Evolutionary conservation across 805 yeast genomes (phyloP).

Genomic region (Cyberlindnera suaveolens): DNA sequence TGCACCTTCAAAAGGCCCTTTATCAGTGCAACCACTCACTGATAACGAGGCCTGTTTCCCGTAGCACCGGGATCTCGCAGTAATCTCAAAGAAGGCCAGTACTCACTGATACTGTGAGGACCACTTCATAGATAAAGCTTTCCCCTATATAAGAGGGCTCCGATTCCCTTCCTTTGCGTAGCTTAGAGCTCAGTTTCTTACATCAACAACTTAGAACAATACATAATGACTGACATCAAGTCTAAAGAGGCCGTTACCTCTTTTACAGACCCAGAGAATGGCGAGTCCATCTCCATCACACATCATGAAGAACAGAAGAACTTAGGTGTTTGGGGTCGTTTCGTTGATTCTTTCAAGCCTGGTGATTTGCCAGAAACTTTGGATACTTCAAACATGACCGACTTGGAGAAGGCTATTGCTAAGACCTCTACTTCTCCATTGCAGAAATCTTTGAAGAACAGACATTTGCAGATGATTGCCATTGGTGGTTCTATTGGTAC

Average conservation of each 20-base stretch:
- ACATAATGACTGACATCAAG: conserved; percentile 12
- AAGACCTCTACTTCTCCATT: conserved; percentile 18
- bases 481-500: conserved; percentile 81
- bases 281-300: conserved; percentile 19
- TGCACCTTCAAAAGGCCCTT: no score
- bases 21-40: no score
- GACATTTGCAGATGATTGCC: conserved; percentile 77
- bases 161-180: no score
- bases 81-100: no score
- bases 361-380: conserved; percentile 6
- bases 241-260: conserved; percentile 16
- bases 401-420: conserved; percentile 40
- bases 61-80: no score
- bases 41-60: no score
- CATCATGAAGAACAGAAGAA: conserved; percentile 1
- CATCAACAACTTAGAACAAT: neutral
- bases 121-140: no score
- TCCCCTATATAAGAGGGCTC: no score
- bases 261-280: conserved; percentile 19
- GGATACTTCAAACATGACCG: conserved; percentile 26
- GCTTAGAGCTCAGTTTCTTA: no score
- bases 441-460: conserved; percentile 33
- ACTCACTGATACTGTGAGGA: no score
- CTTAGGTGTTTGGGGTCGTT: conserved; percentile 10
- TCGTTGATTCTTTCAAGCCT: conserved; percentile 18